These are phyloP conservation scores for Batkoa obscura DNA, from an alignment of 371 early-diverging fungal species.

Conservation along the genomic window DNA sequence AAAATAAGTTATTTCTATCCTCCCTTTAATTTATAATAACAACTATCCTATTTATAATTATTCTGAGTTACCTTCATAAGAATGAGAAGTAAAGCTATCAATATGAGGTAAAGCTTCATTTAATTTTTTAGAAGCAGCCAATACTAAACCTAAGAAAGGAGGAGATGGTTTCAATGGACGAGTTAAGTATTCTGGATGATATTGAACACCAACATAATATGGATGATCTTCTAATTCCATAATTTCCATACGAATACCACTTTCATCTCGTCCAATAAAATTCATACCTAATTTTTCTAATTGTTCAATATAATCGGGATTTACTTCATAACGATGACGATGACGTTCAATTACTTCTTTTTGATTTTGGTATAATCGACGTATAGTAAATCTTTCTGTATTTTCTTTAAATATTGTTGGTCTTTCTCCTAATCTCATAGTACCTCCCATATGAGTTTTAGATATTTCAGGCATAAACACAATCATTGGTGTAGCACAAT, in stretches of 20 bases:
- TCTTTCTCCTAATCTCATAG: conserved; percentile 89
- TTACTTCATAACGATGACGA: conserved; percentile 98
- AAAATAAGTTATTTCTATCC: no score
- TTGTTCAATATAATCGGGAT: conserved; percentile 52
- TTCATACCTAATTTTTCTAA: conserved; percentile 72
- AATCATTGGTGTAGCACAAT: conserved; percentile 54
- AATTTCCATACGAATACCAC: conserved; percentile 93
- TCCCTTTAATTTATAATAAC: no score
- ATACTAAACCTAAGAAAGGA: conserved; percentile 81
- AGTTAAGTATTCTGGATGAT: conserved; percentile 97
- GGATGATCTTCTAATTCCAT: conserved; percentile 85
- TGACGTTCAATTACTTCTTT: conserved; percentile 77
- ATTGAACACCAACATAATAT: conserved; percentile 95
- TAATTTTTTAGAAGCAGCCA: conserved; percentile 40
- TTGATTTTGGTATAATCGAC: conserved; percentile 47
- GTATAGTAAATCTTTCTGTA: conserved; percentile 27
- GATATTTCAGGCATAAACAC: conserved; percentile 94
- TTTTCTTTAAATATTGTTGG: conserved; percentile 63
- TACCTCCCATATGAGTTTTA: conserved; percentile 89
- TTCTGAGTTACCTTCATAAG: conserved; percentile 6
- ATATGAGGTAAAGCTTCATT: neutral
- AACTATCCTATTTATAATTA: neutral
- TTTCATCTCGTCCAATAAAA: conserved; percentile 88
- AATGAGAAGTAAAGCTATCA: conserved; percentile 1
- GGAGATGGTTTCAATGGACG: conserved; percentile 86